Percentiles rank a stretch among this genome's conserved stretches.
Evolutionary conservation across 345 rosid genomes (phyloP).

Genomic region (Kandelia obovata): DNA sequence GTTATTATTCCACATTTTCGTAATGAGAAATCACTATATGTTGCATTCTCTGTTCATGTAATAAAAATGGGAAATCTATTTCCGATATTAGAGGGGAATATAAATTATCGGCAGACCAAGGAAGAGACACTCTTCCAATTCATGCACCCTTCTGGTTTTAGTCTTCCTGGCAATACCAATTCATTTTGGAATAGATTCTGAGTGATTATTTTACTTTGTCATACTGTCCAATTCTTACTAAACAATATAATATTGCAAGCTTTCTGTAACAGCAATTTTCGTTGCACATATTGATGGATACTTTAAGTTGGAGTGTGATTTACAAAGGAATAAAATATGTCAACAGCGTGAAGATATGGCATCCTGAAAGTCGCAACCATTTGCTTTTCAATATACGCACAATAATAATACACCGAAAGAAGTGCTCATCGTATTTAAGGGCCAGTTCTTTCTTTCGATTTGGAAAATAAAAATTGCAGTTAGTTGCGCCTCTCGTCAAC

Average conservation of each 20-base stretch:
- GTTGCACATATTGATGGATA: neutral
- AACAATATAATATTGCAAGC: neutral
- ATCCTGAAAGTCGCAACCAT: no score
- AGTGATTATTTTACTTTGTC: neutral
- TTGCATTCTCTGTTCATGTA: no score
- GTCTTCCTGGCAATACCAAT: neutral
- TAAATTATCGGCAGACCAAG: neutral
- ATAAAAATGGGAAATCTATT: neutral
- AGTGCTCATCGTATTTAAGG: no score
- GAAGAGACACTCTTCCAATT: slow-evolving; percentile 9
- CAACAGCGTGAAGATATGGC: no score
- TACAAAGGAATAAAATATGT: neutral
- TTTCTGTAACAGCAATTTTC: neutral
- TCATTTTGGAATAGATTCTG: slow-evolving; percentile 28
- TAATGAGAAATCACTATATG: no score
- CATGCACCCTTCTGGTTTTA: neutral
- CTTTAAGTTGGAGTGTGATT: slow-evolving; percentile 3
- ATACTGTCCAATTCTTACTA: slow-evolving; percentile 5
- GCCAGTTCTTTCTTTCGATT: no score
- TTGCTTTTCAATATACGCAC: no score
- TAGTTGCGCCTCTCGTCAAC: no score
- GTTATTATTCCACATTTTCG: no score
- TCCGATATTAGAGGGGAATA: neutral
- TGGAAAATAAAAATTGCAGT: no score
- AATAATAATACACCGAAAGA: no score